phyloP scores from a whole-genome alignment of 108 stramenopile species.

The Aurantiochytrium sp. region DNA sequence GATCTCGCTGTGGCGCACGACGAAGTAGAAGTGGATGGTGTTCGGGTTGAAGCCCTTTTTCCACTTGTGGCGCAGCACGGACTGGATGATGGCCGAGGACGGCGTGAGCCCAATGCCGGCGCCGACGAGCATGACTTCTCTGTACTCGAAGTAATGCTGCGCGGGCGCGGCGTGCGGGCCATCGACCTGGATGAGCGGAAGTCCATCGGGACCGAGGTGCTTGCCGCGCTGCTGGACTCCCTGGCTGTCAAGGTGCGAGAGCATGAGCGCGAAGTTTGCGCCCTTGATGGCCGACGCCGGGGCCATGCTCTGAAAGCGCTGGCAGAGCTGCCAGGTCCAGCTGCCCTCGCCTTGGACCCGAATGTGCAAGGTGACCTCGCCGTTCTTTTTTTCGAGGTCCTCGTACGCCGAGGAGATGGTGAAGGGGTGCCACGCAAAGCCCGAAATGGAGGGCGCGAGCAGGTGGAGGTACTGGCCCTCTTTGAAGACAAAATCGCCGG shows the following conservation, averaged over 20 bases:
- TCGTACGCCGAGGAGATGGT: conserved; percentile 42
- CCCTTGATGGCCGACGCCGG: neutral
- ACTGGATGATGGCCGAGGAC: conserved; percentile 35
- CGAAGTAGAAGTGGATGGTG: conserved; percentile 46
- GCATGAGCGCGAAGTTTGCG: neutral
- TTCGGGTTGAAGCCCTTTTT: conserved; percentile 48
- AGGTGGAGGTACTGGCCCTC: conserved; percentile 53
- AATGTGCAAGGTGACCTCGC: conserved; percentile 45
- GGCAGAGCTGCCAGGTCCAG: conserved; percentile 11
- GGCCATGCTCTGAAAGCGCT: conserved; percentile 24
- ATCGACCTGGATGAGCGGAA: conserved; percentile 41
- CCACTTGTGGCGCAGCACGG: conserved; percentile 49
- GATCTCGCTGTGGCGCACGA: conserved; percentile 47
- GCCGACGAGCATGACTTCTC: conserved; percentile 34
- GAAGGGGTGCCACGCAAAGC: conserved; percentile 50
- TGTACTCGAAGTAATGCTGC: conserved; percentile 44
- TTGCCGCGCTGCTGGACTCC: conserved; percentile 34
- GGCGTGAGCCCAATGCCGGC: conserved; percentile 55
- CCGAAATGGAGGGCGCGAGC: conserved; percentile 35
- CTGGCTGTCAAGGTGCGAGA: neutral
- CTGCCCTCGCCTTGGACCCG: conserved; percentile 32
- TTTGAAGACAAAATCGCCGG: conserved; percentile 45
- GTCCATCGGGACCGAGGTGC: conserved; percentile 42
- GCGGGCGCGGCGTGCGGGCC: conserved; percentile 47
- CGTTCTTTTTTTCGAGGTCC: conserved; percentile 39